Evolutionary conservation across 345 rosid genomes (phyloP).

Genomic region (Euphorbia tirucalli): DNA sequence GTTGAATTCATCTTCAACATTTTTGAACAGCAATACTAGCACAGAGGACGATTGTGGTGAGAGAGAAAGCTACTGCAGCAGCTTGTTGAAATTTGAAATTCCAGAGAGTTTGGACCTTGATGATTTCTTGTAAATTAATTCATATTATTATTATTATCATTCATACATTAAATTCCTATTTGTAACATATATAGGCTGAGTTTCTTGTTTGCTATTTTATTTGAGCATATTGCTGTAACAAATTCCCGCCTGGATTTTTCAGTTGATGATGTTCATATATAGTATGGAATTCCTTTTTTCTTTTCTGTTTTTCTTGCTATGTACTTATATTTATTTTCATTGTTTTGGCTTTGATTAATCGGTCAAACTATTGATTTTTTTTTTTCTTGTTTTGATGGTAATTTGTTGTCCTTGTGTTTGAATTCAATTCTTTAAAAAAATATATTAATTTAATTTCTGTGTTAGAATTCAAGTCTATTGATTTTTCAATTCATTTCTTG

Average conservation of each 20-base stretch:
- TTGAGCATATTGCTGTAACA: no score
- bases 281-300: constrained; percentile 22
- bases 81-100: constrained; percentile 69
- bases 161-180: background rate
- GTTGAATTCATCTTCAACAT: constrained; percentile 49
- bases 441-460: no score
- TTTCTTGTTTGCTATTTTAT: no score
- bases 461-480: no score
- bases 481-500: no score
- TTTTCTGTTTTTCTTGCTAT: background rate
- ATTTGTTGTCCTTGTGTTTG: no score
- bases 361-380: no score
- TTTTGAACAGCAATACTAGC: constrained; percentile 53
- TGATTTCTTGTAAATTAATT: constrained; percentile 53
- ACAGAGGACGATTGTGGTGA: constrained; percentile 43
- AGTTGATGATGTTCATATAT: constrained; percentile 22
- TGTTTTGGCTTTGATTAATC: no score
- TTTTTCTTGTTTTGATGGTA: no score
- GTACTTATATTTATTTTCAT: background rate
- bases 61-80: constrained; percentile 64
- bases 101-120: constrained; percentile 62
- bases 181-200: background rate
- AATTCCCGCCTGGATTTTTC: constrained; percentile 2
- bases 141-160: no score
- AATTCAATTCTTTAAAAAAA: no score